These are phyloP conservation scores for Pyrenopolyporus hunteri DNA, from an alignment of 495 filamentous ascomycete genomes.

Conservation along the genomic window DNA sequence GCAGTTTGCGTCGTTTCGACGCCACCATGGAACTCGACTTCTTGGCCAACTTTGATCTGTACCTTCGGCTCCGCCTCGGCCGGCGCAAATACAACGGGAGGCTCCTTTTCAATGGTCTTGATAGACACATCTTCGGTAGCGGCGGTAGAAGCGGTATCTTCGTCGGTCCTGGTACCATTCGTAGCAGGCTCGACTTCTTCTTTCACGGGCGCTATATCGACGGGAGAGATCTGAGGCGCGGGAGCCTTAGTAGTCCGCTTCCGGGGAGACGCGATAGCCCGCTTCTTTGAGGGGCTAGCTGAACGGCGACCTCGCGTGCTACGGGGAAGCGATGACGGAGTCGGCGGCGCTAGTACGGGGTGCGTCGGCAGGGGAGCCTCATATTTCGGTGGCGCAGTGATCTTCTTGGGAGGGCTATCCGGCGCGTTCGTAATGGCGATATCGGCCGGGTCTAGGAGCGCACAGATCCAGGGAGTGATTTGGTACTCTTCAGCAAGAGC, in stretches of 20 bases:
- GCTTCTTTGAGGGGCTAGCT: conserved; percentile 59
- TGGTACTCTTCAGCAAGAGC: conserved; percentile 78
- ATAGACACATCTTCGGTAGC: conserved; percentile 46
- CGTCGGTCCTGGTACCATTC: conserved; percentile 43
- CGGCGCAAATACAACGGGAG: conserved; percentile 50
- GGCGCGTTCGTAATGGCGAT: conserved; percentile 53
- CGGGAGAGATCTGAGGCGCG: conserved; percentile 51
- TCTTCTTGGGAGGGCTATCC: conserved; percentile 65
- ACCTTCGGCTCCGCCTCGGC: conserved; percentile 64
- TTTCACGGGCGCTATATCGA: conserved; percentile 26
- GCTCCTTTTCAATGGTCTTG: conserved; percentile 52
- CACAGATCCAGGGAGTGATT: conserved; percentile 86
- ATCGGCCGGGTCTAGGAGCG: conserved; percentile 81
- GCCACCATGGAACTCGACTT: conserved; percentile 67
- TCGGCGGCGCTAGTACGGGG: conserved; percentile 50
- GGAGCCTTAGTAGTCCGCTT: conserved; percentile 70
- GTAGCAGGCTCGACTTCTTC: conserved; percentile 44
- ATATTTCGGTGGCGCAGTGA: conserved; percentile 73
- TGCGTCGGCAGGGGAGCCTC: conserved; percentile 45
- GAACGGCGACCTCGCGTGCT: conserved; percentile 59
- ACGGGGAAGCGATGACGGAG: conserved; percentile 49
- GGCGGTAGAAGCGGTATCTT: conserved; percentile 34
- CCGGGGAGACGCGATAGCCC: conserved; percentile 62
- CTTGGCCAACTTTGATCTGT: conserved; percentile 72
- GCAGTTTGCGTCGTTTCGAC: conserved; percentile 73